Percentiles rank a stretch among this genome's conserved stretches.
These are phyloP conservation scores for Amyloporia xantha DNA, from an alignment of 768 basidiomycete genomes.

Conservation along the genomic window DNA sequence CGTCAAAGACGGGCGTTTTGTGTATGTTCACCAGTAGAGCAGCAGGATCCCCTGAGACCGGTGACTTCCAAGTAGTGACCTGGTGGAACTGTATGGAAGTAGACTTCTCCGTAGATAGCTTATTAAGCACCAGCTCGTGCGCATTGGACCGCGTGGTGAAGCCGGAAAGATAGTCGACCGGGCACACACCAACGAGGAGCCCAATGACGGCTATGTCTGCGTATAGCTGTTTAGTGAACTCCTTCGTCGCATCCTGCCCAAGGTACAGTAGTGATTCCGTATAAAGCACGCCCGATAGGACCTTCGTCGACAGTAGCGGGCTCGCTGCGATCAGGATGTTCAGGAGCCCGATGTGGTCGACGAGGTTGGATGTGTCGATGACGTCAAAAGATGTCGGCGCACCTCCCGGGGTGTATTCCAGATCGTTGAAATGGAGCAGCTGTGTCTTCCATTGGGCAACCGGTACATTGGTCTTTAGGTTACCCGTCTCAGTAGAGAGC, in stretches of 20 bases:
- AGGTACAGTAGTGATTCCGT: slow-evolving; percentile 35
- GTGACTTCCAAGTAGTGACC: slow-evolving; percentile 32
- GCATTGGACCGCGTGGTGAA: slow-evolving; percentile 35
- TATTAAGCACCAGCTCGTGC: slow-evolving; percentile 29
- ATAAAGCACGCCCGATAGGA: slow-evolving; percentile 27
- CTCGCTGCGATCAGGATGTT: slow-evolving; percentile 34
- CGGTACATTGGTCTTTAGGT: slow-evolving; percentile 18
- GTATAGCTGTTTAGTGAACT: slow-evolving; percentile 27
- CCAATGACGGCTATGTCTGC: slow-evolving; percentile 36
- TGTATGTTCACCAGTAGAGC: too few species aligned
- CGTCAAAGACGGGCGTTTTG: slow-evolving; percentile 20
- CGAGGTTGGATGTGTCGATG: slow-evolving; percentile 45
- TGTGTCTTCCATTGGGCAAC: slow-evolving; percentile 29
- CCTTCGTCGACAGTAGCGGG: slow-evolving; percentile 28
- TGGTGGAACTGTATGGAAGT: slow-evolving; percentile 29
- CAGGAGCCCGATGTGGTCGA: slow-evolving; percentile 41
- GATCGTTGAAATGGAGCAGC: slow-evolving; percentile 25
- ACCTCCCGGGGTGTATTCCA: slow-evolving; percentile 22
- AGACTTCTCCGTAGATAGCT: not conserved
- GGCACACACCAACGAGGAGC: slow-evolving; percentile 36
- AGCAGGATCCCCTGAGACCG: slow-evolving; percentile 16
- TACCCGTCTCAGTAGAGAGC: slow-evolving; percentile 21
- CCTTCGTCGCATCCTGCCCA: slow-evolving; percentile 24
- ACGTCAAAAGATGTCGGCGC: slow-evolving; percentile 35
- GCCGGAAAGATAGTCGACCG: slow-evolving; percentile 33